Base-by-base conservation (phyloP, 192 early-diverging fungal genomes). In the Phycomyces nitens region DNA sequence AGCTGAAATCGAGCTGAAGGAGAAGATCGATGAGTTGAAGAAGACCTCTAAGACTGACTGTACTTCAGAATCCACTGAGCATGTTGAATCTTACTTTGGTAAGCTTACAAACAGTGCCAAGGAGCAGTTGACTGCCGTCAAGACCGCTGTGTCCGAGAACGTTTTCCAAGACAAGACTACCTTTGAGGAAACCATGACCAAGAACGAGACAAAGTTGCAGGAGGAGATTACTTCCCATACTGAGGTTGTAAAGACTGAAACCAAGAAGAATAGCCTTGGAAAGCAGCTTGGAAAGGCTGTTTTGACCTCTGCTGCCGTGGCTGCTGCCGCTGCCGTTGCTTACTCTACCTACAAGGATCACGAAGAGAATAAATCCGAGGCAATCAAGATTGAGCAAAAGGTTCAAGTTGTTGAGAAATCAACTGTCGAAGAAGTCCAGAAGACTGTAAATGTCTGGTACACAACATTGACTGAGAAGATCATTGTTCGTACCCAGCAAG, bases 241-340 rank as follows among this genome's bases (percentile, higher is more conserved):
- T 26, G 52, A 63, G 26, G 50, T 51, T 15, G 52, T 63, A 18
- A 51, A 63, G 34, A 39, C 53, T 6, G 23, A 53, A 1, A 54
- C 62, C 16, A 42, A 58, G 29, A 58, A 58, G 20, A 11, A 38
- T 41, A 29, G n/a, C 11, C 27, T 56, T 23, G 54, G 27, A 56
- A 47, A 51, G 12, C 44, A 52, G 11, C 38, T 63, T 54, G 62
- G 53, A 40, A 63, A 63, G 23, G 62, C 53, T 54, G 52, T 23
- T 23, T 21, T 54, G 51, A 51, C 38, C 23, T 29, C 54, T 55
- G 68, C 60, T 41, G 53, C 50, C 16, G 43, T 39, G 15, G 66
- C 66, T 29, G 68, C 68, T 49, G 60, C 62, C 4, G 52, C 62
- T 24, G 62, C 56, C n/a, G 50, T 66, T 26, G 47, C 20, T n/a